Percentiles rank a stretch among this genome's conserved stretches.
Conservation (phyloP, 495 filamentous ascomycete species). For the Clohesyomyces aquaticus region DNA sequence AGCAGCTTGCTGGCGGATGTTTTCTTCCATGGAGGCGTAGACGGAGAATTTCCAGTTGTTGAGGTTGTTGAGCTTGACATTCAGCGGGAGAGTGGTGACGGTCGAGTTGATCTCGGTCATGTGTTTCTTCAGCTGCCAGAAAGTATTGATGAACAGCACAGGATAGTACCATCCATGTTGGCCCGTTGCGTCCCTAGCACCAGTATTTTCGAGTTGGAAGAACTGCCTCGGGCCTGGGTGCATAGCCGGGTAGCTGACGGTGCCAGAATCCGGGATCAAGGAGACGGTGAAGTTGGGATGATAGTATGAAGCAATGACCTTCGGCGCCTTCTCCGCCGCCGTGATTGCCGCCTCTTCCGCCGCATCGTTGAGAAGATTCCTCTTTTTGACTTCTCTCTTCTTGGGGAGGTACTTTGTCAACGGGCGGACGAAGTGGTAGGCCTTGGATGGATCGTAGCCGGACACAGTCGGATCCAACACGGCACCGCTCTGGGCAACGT, state of each 20-base stretch:
- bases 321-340: slow-evolving; percentile 62
- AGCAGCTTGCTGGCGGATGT: slow-evolving; percentile 75
- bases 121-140: slow-evolving; percentile 91
- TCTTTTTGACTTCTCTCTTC: slow-evolving; percentile 90
- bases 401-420: slow-evolving; percentile 87
- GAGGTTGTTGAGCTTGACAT: slow-evolving; percentile 80
- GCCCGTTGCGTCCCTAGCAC: slow-evolving; percentile 75
- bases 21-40: slow-evolving; percentile 81
- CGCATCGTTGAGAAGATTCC: slow-evolving; percentile 72
- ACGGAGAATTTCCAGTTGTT: slow-evolving; percentile 90
- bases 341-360: slow-evolving; percentile 54
- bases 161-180: slow-evolving; percentile 98
- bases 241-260: slow-evolving; percentile 64
- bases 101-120: slow-evolving; percentile 95
- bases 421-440: slow-evolving; percentile 81
- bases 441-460: slow-evolving; percentile 70
- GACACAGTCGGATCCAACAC: slow-evolving; percentile 72
- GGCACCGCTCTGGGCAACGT: slow-evolving; percentile 73
- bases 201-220: slow-evolving; percentile 73
- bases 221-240: slow-evolving; percentile 77
- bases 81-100: slow-evolving; percentile 77
- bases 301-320: slow-evolving; percentile 77
- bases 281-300: slow-evolving; percentile 93
- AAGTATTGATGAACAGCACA: slow-evolving; percentile 87
- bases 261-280: slow-evolving; percentile 79